A percentile compares a stretch with the other conserved stretches of the same genome.
These are phyloP conservation scores for Claviceps africana DNA, from an alignment of 2,329 filamentous ascomycete species.

Conservation along the genomic window DNA sequence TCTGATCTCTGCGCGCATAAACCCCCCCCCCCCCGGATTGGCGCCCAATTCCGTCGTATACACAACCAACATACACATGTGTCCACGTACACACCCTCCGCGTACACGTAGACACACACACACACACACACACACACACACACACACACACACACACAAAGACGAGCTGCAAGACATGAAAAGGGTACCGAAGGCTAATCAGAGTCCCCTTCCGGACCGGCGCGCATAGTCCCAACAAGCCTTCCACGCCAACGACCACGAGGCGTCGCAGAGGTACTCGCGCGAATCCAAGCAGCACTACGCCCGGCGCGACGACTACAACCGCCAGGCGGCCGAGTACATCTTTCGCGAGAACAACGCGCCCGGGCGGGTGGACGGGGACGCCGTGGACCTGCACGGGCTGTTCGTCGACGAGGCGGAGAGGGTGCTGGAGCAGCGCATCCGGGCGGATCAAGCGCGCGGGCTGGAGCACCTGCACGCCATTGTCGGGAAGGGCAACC, in stretches of 20 bases:
- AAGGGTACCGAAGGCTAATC: no score
- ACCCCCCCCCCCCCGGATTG: no score
- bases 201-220: accelerated
- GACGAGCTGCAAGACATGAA: no score
- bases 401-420: constrained; percentile 92
- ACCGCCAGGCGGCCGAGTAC: constrained; percentile 79
- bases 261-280: constrained; percentile 66
- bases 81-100: no score
- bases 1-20: no score
- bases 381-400: constrained; percentile 89
- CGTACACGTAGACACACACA: no score
- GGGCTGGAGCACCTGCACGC: constrained; percentile 80
- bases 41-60: no score
- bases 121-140: no score
- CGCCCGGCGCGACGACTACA: constrained; percentile 73
- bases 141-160: no score
- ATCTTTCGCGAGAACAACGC: constrained; percentile 96
- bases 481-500: constrained; percentile 92
- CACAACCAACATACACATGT: no score
- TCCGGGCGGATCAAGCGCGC: constrained; percentile 57
- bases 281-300: constrained; percentile 78
- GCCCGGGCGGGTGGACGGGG: constrained; percentile 53
- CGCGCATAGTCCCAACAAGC: constrained; percentile 54
- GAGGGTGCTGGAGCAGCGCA: constrained; percentile 73
- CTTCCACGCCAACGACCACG: constrained; percentile 72